Evolutionary conservation across 257 asterid genomes (phyloP), one percentile per base, ranked within the genome.

Genomic region (Paulownia fortunei): DNA sequence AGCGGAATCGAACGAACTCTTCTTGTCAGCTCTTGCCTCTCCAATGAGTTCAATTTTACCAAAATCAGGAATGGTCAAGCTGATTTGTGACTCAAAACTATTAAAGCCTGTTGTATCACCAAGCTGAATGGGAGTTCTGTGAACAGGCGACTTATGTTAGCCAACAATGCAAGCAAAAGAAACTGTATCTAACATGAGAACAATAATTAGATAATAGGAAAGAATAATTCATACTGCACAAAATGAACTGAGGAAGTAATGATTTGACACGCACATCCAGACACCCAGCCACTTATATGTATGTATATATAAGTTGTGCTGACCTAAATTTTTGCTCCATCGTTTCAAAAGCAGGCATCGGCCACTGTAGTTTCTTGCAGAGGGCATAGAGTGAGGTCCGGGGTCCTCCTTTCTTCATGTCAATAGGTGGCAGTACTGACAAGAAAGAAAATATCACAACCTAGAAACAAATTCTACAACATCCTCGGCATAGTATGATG

Each of bases 351-450:
- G 85, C 60, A 52, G 99, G 98, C 94, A 88, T 79, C 23, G 97
- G 99, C 98, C 97, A 91, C 60, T 93, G 96, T 58, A 77, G 84
- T 41, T 71, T 85, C 87, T 81, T 93, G 93, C 99, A 96, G 21
- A 96, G 91, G 15, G 75, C 84, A 65, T 69, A 89, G 32, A 96
- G 89, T 4, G 97, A 80, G 7, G 9, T 76, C 56, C 99, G 88
- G 3, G 99, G 97, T 73, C 98, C 99, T 54, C 99, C 99, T 88
- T 92, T 96, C 82, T 80, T 88, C 92, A 80, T 84, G 80, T 80
- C 81, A 68, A 96, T 83, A 0, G 96, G 92, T 0, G 89, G 88
- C 67, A 95, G 18, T 78, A 78, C 98, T 96, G 89, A 80, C 82
- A 49, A 82, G 23, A 71, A 73, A 56, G 39, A 56, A 8, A 83